Base-by-base conservation (phyloP, 139 green algal genomes). In the Closterium sp. region DNA sequence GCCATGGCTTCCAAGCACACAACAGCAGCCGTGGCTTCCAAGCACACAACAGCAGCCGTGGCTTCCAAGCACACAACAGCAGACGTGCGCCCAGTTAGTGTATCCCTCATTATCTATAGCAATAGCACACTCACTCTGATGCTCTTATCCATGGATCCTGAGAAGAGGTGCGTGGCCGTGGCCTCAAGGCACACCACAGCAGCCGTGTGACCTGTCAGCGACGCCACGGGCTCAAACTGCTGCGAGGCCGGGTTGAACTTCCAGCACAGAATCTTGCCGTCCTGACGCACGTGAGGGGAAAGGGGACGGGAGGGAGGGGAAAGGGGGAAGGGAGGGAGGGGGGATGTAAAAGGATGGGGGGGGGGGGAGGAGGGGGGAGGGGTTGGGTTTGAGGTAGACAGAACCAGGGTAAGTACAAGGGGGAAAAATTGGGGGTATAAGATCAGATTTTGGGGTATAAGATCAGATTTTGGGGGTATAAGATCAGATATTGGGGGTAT, bases 211-310 rank as follows among this genome's bases (percentile, higher is more conserved):
- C 96, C 96, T 6, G 64, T 35, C 12, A 95, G 38, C 25, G 93
- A 88, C 86, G 93, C 92, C 36, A 94, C 88, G 21, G 86, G 93
- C 84, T 95, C 91, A 89, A 97, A 97, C 21, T 84, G 93, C 43
- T 84, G 55, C 1, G 91, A 91, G 43, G 93, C 86, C 36, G 91
- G 33, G 90, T 97, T 95, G 88, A 95, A 95, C 88, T 93, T 95
- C 96, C 96, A 98, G 32, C 96, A 94, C 1, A 95, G 93, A 38
- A 98, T 96, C 66, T 87, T 95, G n/a, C 33, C 33, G 91, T 98
- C 96, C 92, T 97, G 94, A 4, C 1, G 21, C 16, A 66, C 16
- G 43, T 69, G 10, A 16, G 43, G 10, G 43, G 43, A 69, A 16
- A 16, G 43, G 43, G 43, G 10, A 69, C n/a, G 9, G 43, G 43